phyloP scores from a whole-genome alignment of 495 filamentous ascomycete species.

The Copromyces sp. region DNA sequence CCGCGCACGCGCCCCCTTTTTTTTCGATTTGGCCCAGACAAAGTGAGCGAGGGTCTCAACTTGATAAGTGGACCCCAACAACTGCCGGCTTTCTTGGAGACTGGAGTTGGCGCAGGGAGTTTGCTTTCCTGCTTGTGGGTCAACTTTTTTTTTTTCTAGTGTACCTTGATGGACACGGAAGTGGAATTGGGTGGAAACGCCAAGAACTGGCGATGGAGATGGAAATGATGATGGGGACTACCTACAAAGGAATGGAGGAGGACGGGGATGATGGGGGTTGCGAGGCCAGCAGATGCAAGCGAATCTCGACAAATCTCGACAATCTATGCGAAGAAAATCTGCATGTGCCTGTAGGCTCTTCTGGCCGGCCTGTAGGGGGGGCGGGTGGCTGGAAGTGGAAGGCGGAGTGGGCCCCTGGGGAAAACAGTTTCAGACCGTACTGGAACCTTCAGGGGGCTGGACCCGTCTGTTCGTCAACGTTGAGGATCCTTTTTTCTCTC shows the following conservation, averaged over 20 bases:
- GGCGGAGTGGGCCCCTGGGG: not conserved
- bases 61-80: not conserved
- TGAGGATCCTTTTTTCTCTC: not conserved
- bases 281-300: not conserved
- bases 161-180: not conserved
- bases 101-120: not conserved
- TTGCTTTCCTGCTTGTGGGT: not conserved
- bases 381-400: not conserved
- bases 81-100: not conserved
- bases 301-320: not conserved
- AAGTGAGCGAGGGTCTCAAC: not conserved
- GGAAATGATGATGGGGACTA: not conserved
- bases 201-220: not conserved
- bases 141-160: not conserved
- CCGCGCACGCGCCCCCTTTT: not conserved
- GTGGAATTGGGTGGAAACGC: not conserved
- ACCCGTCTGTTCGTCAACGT: not conserved
- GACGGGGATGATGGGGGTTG: not conserved
- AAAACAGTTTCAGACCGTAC: not conserved
- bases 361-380: not conserved
- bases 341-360: not conserved
- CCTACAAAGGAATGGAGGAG: not conserved
- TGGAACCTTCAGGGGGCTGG: not conserved
- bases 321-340: not conserved
- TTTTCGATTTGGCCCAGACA: not conserved